Base-by-base conservation (phyloP, 139 green algal species). In the Nannochloris sp. region DNA sequence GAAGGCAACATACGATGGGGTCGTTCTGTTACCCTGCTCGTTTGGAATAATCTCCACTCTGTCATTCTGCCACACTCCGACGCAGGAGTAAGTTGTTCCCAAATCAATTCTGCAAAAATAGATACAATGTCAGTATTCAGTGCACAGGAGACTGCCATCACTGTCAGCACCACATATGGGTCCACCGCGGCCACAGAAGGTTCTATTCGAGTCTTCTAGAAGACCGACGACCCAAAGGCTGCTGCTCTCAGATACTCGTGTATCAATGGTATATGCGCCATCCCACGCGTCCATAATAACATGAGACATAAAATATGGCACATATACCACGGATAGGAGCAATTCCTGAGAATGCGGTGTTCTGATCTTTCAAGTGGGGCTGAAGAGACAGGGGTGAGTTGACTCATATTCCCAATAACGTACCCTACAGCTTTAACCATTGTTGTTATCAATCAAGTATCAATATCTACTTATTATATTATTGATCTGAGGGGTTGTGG, bases 21-120 rank as follows among this genome's bases (percentile, higher is more conserved):
- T 84, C 11, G 75, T 82, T n/a, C 77, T 64, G 66, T 82, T 84
- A 28, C 77, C 77, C 64, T 75, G 84, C 67, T 98, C 90, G 72
- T 97, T 97, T 17, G 89, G 79, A 17, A 97, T 93, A 68, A 97
- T 95, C 75, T 95, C 88, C 2, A 94, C 88, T 6, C 88, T 75
- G 60, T 91, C 87, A 49, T 96, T 87, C 75, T 95, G 86, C 89
- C 89, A 97, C 4, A 97, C 88, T 29, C 89, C 90, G 4, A 95
- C 86, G 58, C 87, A 93, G 61, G 50, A 75, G 75, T 93, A 95
- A 8, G 88, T 95, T 14, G 87, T 95, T 53, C 87, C 87, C 48
- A 94, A 59, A 65, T 94, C 87, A 67, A 94, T 94, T 26, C 87
- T 53, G 46, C 46, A 53, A 12, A 20, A 25, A 20, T 28, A 53